Conservation (phyloP, 345 rosid species). For the Chamaenerion angustifolium region DNA sequence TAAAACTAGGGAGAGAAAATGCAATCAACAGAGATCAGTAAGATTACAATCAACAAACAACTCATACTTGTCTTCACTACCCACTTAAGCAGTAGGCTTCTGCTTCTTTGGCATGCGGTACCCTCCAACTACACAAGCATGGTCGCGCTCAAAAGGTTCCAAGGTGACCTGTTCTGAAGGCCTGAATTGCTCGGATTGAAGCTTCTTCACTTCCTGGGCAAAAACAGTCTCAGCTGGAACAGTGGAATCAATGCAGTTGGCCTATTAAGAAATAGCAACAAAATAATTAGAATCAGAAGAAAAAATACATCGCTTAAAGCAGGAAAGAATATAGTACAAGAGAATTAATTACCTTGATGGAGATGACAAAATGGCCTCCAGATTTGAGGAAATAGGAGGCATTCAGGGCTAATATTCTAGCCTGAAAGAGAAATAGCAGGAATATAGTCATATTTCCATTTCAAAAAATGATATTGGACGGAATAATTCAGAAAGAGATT, state of each 20-base stretch:
- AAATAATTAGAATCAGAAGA: not conserved
- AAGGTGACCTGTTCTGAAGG: conserved; percentile 85
- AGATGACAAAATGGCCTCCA: conserved; percentile 95
- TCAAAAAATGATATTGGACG: not conserved
- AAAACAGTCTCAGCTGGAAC: conserved; percentile 81
- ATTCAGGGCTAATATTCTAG: conserved; percentile 87
- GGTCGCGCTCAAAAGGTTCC: conserved; percentile 94
- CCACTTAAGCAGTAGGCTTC: conserved; percentile 20
- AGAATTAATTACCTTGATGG: conserved; percentile 95
- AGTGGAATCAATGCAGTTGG: conserved; percentile 87
- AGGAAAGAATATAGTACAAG: no score
- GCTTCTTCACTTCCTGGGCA: conserved; percentile 74
- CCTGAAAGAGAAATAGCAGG: conserved; percentile 24
- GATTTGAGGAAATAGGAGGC: conserved; percentile 73
- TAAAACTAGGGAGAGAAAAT: no score
- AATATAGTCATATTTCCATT: no score
- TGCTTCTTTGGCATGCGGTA: conserved; percentile 84
- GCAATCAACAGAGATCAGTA: no score
- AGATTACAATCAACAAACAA: no score
- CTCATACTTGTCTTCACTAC: no score
- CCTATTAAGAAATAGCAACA: conserved; percentile 39
- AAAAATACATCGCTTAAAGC: no score
- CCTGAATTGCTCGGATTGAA: conserved; percentile 72
- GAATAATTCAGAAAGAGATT: no score
- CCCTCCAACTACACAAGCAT: conserved; percentile 85